Evolutionary conservation across 2,329 filamentous ascomycete genomes (phyloP).

Genomic region (Ophiostoma ulmi): DNA sequence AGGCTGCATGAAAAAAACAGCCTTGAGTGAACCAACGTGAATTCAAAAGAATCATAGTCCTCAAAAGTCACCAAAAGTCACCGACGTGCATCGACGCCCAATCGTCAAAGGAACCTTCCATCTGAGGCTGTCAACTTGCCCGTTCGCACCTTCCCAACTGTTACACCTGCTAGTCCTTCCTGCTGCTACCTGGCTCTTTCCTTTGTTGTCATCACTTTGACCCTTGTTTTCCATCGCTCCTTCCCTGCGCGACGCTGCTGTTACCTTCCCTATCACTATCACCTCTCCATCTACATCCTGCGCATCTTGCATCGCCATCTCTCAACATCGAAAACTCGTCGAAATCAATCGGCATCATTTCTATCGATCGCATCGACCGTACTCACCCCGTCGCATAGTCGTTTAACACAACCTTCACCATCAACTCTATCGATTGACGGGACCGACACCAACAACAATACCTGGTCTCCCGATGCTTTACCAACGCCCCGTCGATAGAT

Average conservation of each 20-base stretch:
- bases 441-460: neutral
- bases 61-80: neutral
- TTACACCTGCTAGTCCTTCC: neutral
- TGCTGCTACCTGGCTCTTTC: slow-evolving; percentile 14
- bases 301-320: slow-evolving; percentile 13
- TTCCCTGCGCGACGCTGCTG: slow-evolving; percentile 14
- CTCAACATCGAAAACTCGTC: neutral
- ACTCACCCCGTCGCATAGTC: neutral
- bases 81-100: slow-evolving; percentile 25
- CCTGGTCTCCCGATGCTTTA: slow-evolving; percentile 19
- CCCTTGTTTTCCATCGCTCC: slow-evolving; percentile 17
- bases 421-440: neutral
- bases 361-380: neutral
- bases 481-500: slow-evolving; percentile 13
- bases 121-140: neutral
- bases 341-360: slow-evolving; percentile 5
- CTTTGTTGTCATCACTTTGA: slow-evolving; percentile 14
- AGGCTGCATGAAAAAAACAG: slow-evolving; percentile 22
- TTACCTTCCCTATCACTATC: neutral
- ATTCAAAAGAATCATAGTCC: neutral
- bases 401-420: neutral
- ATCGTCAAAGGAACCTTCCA: slow-evolving; percentile 18
- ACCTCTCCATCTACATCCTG: slow-evolving; percentile 14
- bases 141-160: neutral
- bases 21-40: slow-evolving; percentile 13